These are phyloP conservation scores for Russula brevipes DNA, from an alignment of 768 basidiomycete species.

Conservation along the genomic window DNA sequence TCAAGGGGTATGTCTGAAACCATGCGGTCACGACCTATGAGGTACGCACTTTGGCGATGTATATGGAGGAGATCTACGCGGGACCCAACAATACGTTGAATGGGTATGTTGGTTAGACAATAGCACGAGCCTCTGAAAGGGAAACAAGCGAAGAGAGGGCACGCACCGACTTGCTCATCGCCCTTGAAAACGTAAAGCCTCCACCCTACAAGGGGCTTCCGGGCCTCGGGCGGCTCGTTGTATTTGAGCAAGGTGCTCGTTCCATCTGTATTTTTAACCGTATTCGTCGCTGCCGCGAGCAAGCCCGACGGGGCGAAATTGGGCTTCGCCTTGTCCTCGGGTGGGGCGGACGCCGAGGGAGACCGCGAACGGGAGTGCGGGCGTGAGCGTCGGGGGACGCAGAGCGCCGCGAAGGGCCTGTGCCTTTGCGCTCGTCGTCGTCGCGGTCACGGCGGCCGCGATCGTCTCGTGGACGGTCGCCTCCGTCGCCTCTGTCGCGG, in stretches of 20 bases:
- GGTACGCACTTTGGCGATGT: conserved; percentile 88
- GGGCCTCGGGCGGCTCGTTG: conserved; percentile 96
- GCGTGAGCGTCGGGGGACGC: conserved; percentile 44
- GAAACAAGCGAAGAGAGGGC: background rate
- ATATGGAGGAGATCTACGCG: conserved; percentile 84
- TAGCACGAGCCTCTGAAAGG: background rate
- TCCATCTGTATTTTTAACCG: conserved; percentile 70
- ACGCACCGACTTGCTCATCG: conserved; percentile 82
- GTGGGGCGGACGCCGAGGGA: conserved; percentile 41
- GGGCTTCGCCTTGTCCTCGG: conserved; percentile 68
- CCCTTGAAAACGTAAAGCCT: conserved; percentile 97
- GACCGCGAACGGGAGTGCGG: conserved; percentile 29
- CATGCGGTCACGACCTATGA: conserved; percentile 83
- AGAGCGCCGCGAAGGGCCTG: conserved; percentile 45
- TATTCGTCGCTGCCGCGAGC: conserved; percentile 94
- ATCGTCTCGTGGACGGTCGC: conserved; percentile 36
- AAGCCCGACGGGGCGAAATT: conserved; percentile 87
- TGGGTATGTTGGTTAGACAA: background rate
- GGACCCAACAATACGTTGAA: background rate
- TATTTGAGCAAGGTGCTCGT: conserved; percentile 86
- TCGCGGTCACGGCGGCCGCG: conserved; percentile 37
- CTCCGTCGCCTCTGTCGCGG: conserved; percentile 32
- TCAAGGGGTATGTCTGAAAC: conserved; percentile 86
- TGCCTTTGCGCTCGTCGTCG: conserved; percentile 30
- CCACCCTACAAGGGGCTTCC: conserved; percentile 88